phyloP scores from a whole-genome alignment of 2,329 filamentous ascomycete species.

The Xylariaceae sp. region DNA sequence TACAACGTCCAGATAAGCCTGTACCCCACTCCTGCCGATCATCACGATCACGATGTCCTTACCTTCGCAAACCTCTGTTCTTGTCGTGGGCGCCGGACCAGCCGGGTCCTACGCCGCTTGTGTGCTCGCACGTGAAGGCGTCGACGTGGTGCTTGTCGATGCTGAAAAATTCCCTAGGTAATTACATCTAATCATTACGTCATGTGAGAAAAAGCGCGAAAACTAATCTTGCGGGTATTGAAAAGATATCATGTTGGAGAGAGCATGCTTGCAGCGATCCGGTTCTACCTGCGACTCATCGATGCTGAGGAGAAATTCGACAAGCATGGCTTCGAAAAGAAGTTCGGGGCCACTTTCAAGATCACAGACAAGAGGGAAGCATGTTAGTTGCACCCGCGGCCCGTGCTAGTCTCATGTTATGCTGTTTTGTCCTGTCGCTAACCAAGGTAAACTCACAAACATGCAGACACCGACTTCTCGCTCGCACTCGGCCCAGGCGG shows the following conservation, averaged over 20 bases:
- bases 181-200: too few relatives aligned
- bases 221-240: constrained; percentile 17
- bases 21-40: neutral
- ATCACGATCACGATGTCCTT: constrained; percentile 6
- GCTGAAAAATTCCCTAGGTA: constrained; percentile 40
- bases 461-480: constrained; percentile 40
- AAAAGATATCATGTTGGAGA: constrained; percentile 38
- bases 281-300: constrained; percentile 29
- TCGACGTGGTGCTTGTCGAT: constrained; percentile 42
- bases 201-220: neutral
- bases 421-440: too few relatives aligned
- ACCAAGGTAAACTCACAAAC: too few relatives aligned
- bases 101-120: constrained; percentile 42
- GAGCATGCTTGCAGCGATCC: constrained; percentile 36
- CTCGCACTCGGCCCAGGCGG: constrained; percentile 34
- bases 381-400: too few relatives aligned
- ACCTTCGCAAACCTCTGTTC: constrained; percentile 6
- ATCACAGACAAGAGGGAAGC: too few relatives aligned
- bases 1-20: neutral
- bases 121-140: constrained; percentile 40
- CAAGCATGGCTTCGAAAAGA: constrained; percentile 38
- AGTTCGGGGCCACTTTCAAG: neutral
- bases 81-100: constrained; percentile 42
- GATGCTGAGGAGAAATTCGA: neutral
- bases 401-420: too few relatives aligned